Conservation (phyloP, 2,329 filamentous ascomycete genomes). For the Ophiocordyceps australis region DNA sequence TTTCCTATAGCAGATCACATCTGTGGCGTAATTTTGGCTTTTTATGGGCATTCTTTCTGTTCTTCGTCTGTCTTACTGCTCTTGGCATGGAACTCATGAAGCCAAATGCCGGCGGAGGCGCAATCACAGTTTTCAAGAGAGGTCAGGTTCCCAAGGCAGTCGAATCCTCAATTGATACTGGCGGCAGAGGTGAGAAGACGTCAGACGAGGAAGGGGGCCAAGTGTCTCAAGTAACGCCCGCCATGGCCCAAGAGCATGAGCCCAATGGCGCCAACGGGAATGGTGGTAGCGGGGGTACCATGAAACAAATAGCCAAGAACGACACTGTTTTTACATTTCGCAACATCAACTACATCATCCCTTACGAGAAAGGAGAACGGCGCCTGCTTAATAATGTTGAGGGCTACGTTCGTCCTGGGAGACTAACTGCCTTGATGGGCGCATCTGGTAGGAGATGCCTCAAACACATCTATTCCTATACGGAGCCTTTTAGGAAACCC, state of each 20-base stretch:
- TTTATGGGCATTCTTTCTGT: constrained; percentile 53
- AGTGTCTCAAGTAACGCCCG: constrained; percentile 33
- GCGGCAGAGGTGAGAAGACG: constrained; percentile 20
- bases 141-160: constrained; percentile 42
- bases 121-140: constrained; percentile 31
- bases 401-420: constrained; percentile 72
- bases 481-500: neutral
- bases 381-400: constrained; percentile 59
- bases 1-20: constrained; percentile 35
- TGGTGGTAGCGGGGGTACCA: no score
- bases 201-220: constrained; percentile 27
- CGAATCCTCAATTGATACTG: constrained; percentile 35
- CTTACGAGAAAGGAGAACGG: constrained; percentile 42
- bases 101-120: constrained; percentile 28
- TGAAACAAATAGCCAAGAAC: constrained; percentile 38
- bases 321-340: constrained; percentile 38
- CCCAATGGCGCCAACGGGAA: no score
- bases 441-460: constrained; percentile 27
- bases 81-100: constrained; percentile 50
- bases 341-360: constrained; percentile 29
- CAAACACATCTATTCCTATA: no score
- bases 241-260: constrained; percentile 25
- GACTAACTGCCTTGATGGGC: constrained; percentile 63
- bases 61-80: constrained; percentile 53
- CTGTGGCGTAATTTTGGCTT: constrained; percentile 67